phyloP scores from a whole-genome alignment of 352 stramenopile genomes.

The Globisporangium abappressorium region DNA sequence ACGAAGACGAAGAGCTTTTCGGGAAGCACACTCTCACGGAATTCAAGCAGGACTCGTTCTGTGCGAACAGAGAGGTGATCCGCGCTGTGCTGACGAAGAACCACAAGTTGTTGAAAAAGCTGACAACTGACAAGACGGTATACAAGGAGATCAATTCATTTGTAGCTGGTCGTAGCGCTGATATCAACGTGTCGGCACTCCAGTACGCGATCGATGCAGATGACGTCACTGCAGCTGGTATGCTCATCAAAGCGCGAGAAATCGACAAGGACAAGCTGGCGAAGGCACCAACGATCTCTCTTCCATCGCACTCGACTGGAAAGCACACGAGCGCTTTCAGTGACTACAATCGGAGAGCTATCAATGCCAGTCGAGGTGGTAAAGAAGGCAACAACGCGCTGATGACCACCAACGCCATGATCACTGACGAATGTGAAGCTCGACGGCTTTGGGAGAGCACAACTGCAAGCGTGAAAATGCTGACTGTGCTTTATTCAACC shows the following conservation, averaged over 20 bases:
- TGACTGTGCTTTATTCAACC: conserved; percentile 64
- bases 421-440: conserved; percentile 12
- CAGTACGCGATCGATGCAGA: conserved; percentile 65
- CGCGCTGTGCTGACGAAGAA: conserved; percentile 69
- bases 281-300: conserved; percentile 41
- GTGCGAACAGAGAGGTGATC: conserved; percentile 60
- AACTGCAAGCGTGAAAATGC: conserved; percentile 52
- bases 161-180: conserved; percentile 35
- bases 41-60: conserved; percentile 46
- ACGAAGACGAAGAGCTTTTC: conserved; percentile 54
- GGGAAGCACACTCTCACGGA: conserved; percentile 39
- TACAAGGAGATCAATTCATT: conserved; percentile 57
- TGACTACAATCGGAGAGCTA: conserved; percentile 78
- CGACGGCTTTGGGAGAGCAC: conserved; percentile 43
- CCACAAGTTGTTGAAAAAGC: conserved; percentile 63
- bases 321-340: conserved; percentile 76
- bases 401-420: conserved; percentile 14
- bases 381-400: conserved; percentile 80
- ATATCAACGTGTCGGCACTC: conserved; percentile 44
- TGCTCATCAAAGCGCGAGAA: conserved; percentile 47
- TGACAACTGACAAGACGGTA: conserved; percentile 44
- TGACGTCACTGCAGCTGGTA: conserved; percentile 40
- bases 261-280: conserved; percentile 43
- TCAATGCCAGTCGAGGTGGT: conserved; percentile 77
- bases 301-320: conserved; percentile 72